phyloP scores from a whole-genome alignment of 1,284 basidiomycete species.

The Heterobasidion parviporum region DNA sequence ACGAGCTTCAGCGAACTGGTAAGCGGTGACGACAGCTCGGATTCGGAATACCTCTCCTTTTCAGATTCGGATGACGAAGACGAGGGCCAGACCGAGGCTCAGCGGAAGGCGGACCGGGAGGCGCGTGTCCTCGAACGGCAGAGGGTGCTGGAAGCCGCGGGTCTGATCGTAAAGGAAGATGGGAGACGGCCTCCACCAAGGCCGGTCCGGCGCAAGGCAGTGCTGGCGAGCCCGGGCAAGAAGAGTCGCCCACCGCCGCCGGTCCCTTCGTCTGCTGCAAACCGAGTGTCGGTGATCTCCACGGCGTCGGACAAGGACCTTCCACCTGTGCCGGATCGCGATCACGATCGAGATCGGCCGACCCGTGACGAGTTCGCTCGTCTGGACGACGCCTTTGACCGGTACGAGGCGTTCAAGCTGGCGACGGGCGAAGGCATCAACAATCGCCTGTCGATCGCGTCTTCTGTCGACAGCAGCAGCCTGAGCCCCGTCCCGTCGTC shows the following conservation, averaged over 20 bases:
- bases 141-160: conserved; percentile 81
- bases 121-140: conserved; percentile 72
- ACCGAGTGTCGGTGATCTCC: conserved; percentile 2
- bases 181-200: conserved; percentile 31
- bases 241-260: conserved; percentile 48
- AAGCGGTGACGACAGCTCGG: conserved; percentile 21
- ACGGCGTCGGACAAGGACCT: conserved; percentile 11
- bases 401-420: conserved; percentile 76
- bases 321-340: not conserved
- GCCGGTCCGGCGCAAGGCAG: conserved; percentile 17
- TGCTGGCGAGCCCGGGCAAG: conserved; percentile 11
- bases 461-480: conserved; percentile 25
- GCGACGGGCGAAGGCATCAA: conserved; percentile 24
- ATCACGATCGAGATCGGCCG: conserved; percentile 23
- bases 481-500: conserved; percentile 19
- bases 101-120: conserved; percentile 44
- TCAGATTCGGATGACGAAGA: conserved; percentile 36
- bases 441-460: conserved; percentile 55
- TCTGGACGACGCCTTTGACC: conserved; percentile 84
- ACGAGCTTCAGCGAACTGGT: conserved; percentile 6
- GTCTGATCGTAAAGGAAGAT: conserved; percentile 65
- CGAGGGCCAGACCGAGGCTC: conserved; percentile 32
- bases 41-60: conserved; percentile 25
- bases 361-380: conserved; percentile 25
- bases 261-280: conserved; percentile 19